Conservation (phyloP, 1,284 basidiomycete genomes). For the Pseudozyma hubeiensis region DNA sequence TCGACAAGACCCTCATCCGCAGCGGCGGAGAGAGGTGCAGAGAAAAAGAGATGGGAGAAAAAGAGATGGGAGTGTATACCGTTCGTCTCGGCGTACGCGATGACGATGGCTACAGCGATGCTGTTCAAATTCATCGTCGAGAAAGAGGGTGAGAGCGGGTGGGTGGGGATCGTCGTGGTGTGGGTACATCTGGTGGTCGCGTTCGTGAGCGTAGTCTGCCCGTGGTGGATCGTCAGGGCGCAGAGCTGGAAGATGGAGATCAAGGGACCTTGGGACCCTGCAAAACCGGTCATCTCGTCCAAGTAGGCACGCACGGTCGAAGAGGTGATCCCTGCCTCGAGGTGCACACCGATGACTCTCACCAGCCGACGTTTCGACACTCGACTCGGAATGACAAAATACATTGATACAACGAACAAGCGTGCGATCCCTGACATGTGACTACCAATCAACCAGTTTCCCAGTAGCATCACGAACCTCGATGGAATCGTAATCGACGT, state of each 20-base stretch:
- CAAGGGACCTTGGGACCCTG: conserved; percentile 61
- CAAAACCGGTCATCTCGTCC: conserved; percentile 18
- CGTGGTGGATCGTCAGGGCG: conserved; percentile 55
- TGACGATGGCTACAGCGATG: conserved; percentile 1
- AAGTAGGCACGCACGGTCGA: too few relatives aligned
- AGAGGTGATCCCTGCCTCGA: too few relatives aligned
- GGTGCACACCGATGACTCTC: too few relatives aligned
- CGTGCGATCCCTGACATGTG: too few relatives aligned
- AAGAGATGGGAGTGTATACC: not conserved
- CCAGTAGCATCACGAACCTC: conserved; percentile 18
- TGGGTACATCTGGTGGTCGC: conserved; percentile 20
- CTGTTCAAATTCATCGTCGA: not conserved
- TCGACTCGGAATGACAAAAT: too few relatives aligned
- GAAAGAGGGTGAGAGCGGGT: not conserved
- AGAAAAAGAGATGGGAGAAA: not conserved
- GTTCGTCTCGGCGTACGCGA: conserved; percentile 3
- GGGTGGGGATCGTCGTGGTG: conserved; percentile 8
- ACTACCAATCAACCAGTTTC: conserved; percentile 36
- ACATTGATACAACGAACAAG: too few relatives aligned
- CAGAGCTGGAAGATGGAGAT: conserved; percentile 60
- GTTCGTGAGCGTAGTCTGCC: conserved; percentile 46
- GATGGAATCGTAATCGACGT: conserved; percentile 26
- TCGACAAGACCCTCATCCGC: not conserved
- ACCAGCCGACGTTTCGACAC: too few relatives aligned
- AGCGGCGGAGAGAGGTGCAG: not conserved